Percentiles rank a stretch among this genome's conserved stretches.
These are phyloP conservation scores for Dipteronia dyeriana DNA, from an alignment of 345 rosid species.

Conservation along the genomic window DNA sequence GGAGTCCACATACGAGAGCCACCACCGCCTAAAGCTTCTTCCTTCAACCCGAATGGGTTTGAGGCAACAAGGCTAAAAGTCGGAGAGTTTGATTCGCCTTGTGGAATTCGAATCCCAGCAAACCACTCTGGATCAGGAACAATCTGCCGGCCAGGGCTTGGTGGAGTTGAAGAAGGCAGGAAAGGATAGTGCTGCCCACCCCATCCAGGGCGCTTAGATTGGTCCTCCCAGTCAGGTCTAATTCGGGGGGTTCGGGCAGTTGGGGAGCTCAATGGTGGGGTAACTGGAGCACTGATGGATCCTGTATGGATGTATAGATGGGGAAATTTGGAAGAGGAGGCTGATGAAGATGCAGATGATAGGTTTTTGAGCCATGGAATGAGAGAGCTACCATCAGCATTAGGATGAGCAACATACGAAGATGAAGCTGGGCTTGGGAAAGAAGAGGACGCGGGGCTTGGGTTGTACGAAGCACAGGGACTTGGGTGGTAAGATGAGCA, in stretches of 20 bases:
- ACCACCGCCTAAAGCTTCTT: slow-evolving; percentile 58
- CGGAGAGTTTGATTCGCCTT: slow-evolving; percentile 80
- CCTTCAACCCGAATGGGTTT: slow-evolving; percentile 76
- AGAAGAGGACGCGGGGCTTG: slow-evolving; percentile 86
- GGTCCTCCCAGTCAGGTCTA: slow-evolving; percentile 66
- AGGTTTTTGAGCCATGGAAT: slow-evolving; percentile 96
- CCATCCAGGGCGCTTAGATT: slow-evolving; percentile 52
- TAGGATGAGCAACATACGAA: slow-evolving; percentile 54
- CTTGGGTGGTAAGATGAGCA: slow-evolving; percentile 86
- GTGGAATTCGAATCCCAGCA: slow-evolving; percentile 72
- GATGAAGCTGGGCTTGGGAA: slow-evolving; percentile 89
- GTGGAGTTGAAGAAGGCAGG: slow-evolving; percentile 88
- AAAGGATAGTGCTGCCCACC: slow-evolving; percentile 49
- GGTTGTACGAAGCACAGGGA: slow-evolving; percentile 75
- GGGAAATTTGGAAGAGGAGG: slow-evolving; percentile 75
- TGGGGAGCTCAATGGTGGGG: slow-evolving; percentile 98
- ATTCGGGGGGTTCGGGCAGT: slow-evolving; percentile 74
- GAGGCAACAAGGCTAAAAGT: slow-evolving; percentile 83
- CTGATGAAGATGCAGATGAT: slow-evolving; percentile 84
- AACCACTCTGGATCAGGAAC: slow-evolving; percentile 89
- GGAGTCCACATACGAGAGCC: slow-evolving; percentile 94
- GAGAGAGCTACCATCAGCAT: slow-evolving; percentile 71
- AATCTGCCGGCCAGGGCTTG: slow-evolving; percentile 79
- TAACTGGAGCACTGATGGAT: slow-evolving; percentile 98
- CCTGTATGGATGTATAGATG: slow-evolving; percentile 74